Percentiles rank a stretch among this genome's conserved stretches.
phyloP scores from a whole-genome alignment of 2,329 filamentous ascomycete genomes.

The Nigrospora sphaerica region DNA sequence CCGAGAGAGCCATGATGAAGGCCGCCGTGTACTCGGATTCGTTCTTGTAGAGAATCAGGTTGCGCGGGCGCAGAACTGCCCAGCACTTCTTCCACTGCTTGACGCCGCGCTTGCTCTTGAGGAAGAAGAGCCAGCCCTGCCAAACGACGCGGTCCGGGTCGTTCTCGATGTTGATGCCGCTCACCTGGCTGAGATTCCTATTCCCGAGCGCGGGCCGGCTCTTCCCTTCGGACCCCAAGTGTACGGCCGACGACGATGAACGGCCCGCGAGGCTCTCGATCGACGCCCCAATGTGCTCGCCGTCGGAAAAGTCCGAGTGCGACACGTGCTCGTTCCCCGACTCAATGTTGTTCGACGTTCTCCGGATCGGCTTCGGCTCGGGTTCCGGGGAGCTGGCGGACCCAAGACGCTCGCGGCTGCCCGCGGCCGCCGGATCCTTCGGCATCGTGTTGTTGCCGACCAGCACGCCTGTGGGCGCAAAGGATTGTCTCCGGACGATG shows the following conservation, averaged over 20 bases:
- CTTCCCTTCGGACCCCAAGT: constrained; percentile 18
- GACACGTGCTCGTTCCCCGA: constrained; percentile 68
- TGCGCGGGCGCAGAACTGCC: constrained; percentile 81
- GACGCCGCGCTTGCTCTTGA: constrained; percentile 76
- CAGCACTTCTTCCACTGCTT: constrained; percentile 93
- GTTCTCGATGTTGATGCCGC: constrained; percentile 46
- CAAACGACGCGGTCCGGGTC: constrained; percentile 87
- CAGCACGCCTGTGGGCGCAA: constrained; percentile 18
- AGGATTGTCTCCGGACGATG: constrained; percentile 41
- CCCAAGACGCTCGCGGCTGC: constrained; percentile 39
- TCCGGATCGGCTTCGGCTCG: constrained; percentile 33
- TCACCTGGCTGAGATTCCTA: constrained; percentile 57
- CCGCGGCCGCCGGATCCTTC: constrained; percentile 17
- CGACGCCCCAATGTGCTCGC: constrained; percentile 43
- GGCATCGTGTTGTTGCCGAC: constrained; percentile 11
- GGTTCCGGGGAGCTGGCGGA: constrained; percentile 57
- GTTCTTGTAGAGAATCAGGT: constrained; percentile 87
- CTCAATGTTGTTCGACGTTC: constrained; percentile 55
- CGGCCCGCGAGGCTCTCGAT: constrained; percentile 41
- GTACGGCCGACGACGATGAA: constrained; percentile 21
- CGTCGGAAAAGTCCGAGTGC: constrained; percentile 82
- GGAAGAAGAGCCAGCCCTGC: constrained; percentile 82
- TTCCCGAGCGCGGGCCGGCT: constrained; percentile 26
- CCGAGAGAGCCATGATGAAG: constrained; percentile 71
- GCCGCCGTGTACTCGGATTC: constrained; percentile 83